Evolutionary conservation across 2,329 filamentous ascomycete genomes (phyloP), one percentile per base, ranked within the genome.

Genomic region (Diaporthe aspalathi): DNA sequence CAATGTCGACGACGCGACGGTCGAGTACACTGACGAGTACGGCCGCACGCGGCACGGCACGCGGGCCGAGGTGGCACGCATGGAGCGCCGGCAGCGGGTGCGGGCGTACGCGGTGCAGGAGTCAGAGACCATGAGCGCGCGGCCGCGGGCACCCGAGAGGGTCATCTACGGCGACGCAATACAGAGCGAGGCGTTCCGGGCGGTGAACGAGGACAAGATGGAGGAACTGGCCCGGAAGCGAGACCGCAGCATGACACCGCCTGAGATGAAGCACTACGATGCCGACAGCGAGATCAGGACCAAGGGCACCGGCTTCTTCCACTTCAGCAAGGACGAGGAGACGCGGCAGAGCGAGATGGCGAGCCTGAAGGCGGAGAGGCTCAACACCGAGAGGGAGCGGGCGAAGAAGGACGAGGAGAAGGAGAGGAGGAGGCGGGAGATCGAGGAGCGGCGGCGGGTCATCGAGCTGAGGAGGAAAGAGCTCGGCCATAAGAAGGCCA

Each of bases 11-110:
- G 84, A 86, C 32, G 92, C 94, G 68, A 81, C 93, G n/a, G 84
- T 98, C 6, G 95, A 98, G 75, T 97, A 94, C 79, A 88, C 92
- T 67, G 96, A 99, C 80, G 96, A 98, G 78, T 97, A 97, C 78
- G 96, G 96, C 2, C 91, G 96, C n/a, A 88, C 91, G 17, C 86
- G 95, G 4, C 89, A 84, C 53, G 93, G 92, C 22, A 95, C 93
- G 0, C 88, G 88, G 60, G 88, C 90, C 5, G 89, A 96, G 73
- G 90, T 89, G 20, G 87, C 89, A 50, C 87, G 87, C 8, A 86
- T 92, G 75, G 87, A 92, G 75, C 87, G 89, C 16, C 83, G 86
- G 49, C 86, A 81, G 45, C 76, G 82, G 24, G 88, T 89, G 68
- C 84, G 87, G 9, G 82, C 87, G 2, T 80, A 88, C 3, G 86